Evolutionary conservation across 179 eudicot genomes (phyloP).

Genomic region (Silene coronaria): DNA sequence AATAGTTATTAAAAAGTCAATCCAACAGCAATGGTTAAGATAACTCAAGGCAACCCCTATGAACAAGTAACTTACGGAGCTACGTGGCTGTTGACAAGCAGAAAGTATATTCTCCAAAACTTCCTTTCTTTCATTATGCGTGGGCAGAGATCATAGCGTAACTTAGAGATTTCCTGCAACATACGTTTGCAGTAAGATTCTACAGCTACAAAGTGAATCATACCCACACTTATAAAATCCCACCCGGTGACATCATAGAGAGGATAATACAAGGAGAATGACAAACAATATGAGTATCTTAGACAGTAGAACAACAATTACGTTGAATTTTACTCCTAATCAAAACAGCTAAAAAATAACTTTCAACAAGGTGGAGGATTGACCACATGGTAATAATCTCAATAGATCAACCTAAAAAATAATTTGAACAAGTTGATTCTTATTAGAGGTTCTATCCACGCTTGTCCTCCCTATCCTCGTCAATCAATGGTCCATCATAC

Average conservation of each 20-base stretch:
- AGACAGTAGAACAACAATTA: neutral
- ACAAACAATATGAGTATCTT: neutral
- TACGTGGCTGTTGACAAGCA: conserved; percentile 54
- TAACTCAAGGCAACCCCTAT: neutral
- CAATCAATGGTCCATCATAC: neutral
- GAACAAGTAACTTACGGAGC: conserved; percentile 37
- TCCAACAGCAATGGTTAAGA: neutral
- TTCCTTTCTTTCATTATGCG: conserved; percentile 58
- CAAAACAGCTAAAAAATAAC: neutral
- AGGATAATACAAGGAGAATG: neutral
- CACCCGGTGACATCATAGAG: neutral
- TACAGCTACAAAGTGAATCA: neutral
- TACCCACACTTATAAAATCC: neutral
- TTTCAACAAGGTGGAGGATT: neutral
- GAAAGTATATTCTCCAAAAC: conserved; percentile 62
- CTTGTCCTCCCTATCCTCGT: neutral
- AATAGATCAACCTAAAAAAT: too few relatives aligned
- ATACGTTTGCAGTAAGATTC: conserved; percentile 8
- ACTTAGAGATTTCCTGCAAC: conserved; percentile 53
- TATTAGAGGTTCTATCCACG: neutral
- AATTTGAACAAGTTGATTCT: too few relatives aligned
- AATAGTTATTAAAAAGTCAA: neutral
- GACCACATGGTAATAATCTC: neutral
- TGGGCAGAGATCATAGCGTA: conserved; percentile 59
- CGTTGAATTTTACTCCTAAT: neutral